Base-by-base conservation (phyloP, 768 basidiomycete species). In the Termitomyces sp. region DNA sequence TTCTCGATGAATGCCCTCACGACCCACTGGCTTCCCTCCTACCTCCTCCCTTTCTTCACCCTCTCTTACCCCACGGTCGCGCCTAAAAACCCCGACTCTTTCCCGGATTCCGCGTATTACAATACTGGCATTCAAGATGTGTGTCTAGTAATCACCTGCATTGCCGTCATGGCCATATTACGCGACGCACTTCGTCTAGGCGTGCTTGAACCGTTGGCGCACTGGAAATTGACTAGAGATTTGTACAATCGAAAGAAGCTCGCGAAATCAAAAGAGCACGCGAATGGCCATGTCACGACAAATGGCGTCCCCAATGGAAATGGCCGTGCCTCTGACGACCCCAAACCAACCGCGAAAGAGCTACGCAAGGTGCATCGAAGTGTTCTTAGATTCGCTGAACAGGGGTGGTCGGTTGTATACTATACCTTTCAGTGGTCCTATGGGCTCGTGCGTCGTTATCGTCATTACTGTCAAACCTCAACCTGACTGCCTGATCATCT, bases 321-420 rank as follows among this genome's bases (percentile, higher is more conserved):
- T 56, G 70, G 67, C n/a, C 56, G 57, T 50, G 35, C 28, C 18
- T 63, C 61, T 44, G 58, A 50, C 61, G 72, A 63, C 66, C 63
- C 70, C 38, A 58, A 51, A 49, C 58, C 65, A 20, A 65, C 67
- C 38, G 55, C 71, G 51, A 83, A 78, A 65, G 86, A 91, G 67
- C 76, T 81, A 20, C 84, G 80, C 56, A 82, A 79, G 66, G 78
- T 91, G 61, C 84, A 89, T 61, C 81, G 89, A 69, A 88, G 85
- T 63, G 87, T 94, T 45, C 72, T 91, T 49, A 81, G 97, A 67
- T 98, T 98, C 70, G 92, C 94, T 3, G 97, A 99, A 73, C 97
- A 99, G 75, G 91, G 94, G 59, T 98, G 94, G 92, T 86, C 86
- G 39, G 81, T 88, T 49, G 74, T 92, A 53, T 98, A 96, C 74